A percentile compares a stretch with the other conserved stretches of the same genome.
phyloP scores from a whole-genome alignment of 139 green algal genomes.

The Micractinium conductrix region DNA sequence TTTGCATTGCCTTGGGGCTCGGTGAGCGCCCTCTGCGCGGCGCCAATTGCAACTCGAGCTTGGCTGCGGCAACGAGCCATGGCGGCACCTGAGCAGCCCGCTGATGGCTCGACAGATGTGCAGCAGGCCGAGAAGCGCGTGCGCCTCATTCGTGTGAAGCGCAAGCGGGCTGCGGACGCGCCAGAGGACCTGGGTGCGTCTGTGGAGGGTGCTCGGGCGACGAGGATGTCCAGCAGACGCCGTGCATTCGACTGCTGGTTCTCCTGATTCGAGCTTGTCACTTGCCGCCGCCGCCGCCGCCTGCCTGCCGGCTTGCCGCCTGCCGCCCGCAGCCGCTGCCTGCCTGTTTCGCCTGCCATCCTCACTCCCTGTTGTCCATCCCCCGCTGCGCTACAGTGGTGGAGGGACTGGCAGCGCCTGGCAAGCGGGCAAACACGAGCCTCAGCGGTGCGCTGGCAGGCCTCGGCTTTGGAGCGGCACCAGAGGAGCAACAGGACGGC shows the following conservation, averaged over 20 bases:
- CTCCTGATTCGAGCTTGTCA: too few species aligned
- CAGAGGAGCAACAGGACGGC: too few species aligned
- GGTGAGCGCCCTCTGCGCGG: too few species aligned
- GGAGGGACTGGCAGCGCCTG: conserved; percentile 1
- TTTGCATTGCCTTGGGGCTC: too few species aligned
- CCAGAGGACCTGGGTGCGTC: conserved; percentile 42
- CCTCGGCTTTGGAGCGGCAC: conserved; percentile 25
- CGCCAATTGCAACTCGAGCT: too few species aligned
- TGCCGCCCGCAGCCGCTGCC: not conserved
- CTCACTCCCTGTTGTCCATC: not conserved
- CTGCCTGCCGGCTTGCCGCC: not conserved
- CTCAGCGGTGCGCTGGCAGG: conserved; percentile 6
- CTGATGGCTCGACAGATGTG: too few species aligned
- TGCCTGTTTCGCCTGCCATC: not conserved
- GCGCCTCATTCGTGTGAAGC: conserved; percentile 37
- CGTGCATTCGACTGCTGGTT: too few species aligned
- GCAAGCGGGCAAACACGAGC: conserved; percentile 24
- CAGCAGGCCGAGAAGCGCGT: not conserved
- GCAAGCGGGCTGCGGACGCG: conserved; percentile 31
- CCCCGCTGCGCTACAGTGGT: conserved; percentile 22
- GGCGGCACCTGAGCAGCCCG: not conserved
- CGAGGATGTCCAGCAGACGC: too few species aligned
- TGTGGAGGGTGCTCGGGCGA: too few species aligned
- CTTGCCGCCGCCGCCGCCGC: not conserved
- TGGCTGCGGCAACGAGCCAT: too few species aligned